A percentile compares a stretch with the other conserved stretches of the same genome.
phyloP scores from a whole-genome alignment of 352 stramenopile species.

The Pythium monospermum region DNA sequence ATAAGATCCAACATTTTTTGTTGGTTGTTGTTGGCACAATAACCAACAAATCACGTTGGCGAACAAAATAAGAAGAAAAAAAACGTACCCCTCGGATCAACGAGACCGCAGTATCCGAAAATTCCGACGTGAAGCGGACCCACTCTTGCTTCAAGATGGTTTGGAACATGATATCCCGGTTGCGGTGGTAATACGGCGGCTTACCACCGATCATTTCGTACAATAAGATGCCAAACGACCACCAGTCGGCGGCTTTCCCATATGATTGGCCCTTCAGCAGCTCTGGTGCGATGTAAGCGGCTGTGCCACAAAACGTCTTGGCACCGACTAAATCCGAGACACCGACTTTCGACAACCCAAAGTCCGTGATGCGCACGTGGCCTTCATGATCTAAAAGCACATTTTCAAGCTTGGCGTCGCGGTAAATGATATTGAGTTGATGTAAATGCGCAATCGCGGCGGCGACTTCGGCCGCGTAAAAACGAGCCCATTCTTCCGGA shows the following conservation, averaged over 20 bases:
- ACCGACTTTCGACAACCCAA: slow-evolving; percentile 91
- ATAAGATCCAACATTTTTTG: neutral
- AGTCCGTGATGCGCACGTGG: slow-evolving; percentile 93
- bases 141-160: slow-evolving; percentile 90
- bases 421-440: slow-evolving; percentile 94
- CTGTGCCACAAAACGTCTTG: slow-evolving; percentile 92
- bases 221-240: slow-evolving; percentile 92
- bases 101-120: slow-evolving; percentile 85
- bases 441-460: slow-evolving; percentile 89
- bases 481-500: slow-evolving; percentile 84
- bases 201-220: slow-evolving; percentile 95
- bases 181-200: slow-evolving; percentile 88
- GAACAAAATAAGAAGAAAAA: neutral
- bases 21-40: too few relatives aligned
- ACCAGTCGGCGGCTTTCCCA: slow-evolving; percentile 92
- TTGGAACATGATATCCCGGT: slow-evolving; percentile 91
- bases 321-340: slow-evolving; percentile 83
- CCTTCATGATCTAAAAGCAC: slow-evolving; percentile 93
- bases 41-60: neutral
- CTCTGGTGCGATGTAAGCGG: slow-evolving; percentile 92
- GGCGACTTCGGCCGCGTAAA: slow-evolving; percentile 95
- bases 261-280: slow-evolving; percentile 88
- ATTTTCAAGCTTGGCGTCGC: slow-evolving; percentile 95
- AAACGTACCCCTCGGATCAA: slow-evolving; percentile 90
- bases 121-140: slow-evolving; percentile 94